These are phyloP conservation scores for Phaeodactylum tricornutum DNA, from an alignment of 108 stramenopile genomes.

Conservation along the genomic window DNA sequence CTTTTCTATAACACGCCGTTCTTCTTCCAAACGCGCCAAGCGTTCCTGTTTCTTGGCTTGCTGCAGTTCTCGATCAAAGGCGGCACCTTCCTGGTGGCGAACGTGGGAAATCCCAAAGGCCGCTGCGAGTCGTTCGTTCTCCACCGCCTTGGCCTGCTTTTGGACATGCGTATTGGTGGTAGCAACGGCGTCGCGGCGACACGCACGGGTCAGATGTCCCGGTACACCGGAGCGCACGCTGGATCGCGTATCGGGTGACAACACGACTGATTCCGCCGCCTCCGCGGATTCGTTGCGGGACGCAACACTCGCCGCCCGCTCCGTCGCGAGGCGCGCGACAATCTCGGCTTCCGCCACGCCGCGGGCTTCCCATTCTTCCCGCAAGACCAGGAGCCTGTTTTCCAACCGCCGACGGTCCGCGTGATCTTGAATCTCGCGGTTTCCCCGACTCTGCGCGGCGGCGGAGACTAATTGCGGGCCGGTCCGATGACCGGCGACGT, in stretches of 20 bases:
- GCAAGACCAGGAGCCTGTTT: slow-evolving; percentile 55
- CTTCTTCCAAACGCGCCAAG: slow-evolving; percentile 34
- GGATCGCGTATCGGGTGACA: background rate
- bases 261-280: background rate
- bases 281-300: background rate
- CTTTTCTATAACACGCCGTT: slow-evolving; percentile 27
- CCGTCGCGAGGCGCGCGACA: slow-evolving; percentile 40
- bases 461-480: background rate
- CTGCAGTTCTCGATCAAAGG: slow-evolving; percentile 75
- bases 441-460: background rate
- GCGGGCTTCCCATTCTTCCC: slow-evolving; percentile 62
- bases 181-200: background rate
- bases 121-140: slow-evolving; percentile 51
- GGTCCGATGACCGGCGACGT: slow-evolving; percentile 21
- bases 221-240: background rate
- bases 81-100: slow-evolving; percentile 57
- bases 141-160: slow-evolving; percentile 23
- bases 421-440: slow-evolving; percentile 54
- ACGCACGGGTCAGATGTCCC: background rate
- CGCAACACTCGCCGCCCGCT: slow-evolving; percentile 24
- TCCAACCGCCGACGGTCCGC: slow-evolving; percentile 58
- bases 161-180: slow-evolving; percentile 34
- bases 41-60: slow-evolving; percentile 46
- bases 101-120: slow-evolving; percentile 2
- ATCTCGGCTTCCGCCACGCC: slow-evolving; percentile 43